A percentile compares a stretch with the other conserved stretches of the same genome.
Evolutionary conservation across 306 rosid genomes (phyloP).

Genomic region (Cucurbita maxima): DNA sequence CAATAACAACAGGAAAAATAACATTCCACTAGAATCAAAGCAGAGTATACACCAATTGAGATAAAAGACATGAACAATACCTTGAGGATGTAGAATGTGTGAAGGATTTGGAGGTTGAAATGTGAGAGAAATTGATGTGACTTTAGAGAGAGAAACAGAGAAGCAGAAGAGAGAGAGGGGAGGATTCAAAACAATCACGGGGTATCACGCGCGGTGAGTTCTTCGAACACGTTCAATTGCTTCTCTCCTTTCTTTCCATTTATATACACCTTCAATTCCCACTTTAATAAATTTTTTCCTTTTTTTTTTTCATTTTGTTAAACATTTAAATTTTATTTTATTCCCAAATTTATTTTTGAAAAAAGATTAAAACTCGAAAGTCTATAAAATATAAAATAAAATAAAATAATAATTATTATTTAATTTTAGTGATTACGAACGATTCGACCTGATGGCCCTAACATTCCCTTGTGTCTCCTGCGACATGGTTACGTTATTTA

Average conservation of each 20-base stretch:
- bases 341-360: too few species aligned
- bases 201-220: constrained; percentile 30
- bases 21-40: too few species aligned
- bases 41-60: background rate
- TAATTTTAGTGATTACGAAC: too few species aligned
- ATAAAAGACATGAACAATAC: background rate
- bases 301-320: background rate
- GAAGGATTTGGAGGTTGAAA: background rate
- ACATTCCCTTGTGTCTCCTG: too few species aligned
- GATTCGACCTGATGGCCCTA: too few species aligned
- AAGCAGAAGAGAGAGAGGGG: background rate
- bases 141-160: background rate
- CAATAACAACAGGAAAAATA: too few species aligned
- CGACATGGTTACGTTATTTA: too few species aligned
- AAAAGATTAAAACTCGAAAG: too few species aligned
- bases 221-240: constrained; percentile 24
- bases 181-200: background rate
- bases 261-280: background rate
- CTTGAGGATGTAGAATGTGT: background rate
- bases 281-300: background rate
- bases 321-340: too few species aligned
- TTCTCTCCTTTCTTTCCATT: background rate
- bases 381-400: too few species aligned
- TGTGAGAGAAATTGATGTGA: constrained; percentile 20
- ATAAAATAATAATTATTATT: too few species aligned